A percentile compares a stretch with the other conserved stretches of the same genome.
Evolutionary conservation across 2,329 filamentous ascomycete species (phyloP).

Genomic region (Verticillium nubilum): DNA sequence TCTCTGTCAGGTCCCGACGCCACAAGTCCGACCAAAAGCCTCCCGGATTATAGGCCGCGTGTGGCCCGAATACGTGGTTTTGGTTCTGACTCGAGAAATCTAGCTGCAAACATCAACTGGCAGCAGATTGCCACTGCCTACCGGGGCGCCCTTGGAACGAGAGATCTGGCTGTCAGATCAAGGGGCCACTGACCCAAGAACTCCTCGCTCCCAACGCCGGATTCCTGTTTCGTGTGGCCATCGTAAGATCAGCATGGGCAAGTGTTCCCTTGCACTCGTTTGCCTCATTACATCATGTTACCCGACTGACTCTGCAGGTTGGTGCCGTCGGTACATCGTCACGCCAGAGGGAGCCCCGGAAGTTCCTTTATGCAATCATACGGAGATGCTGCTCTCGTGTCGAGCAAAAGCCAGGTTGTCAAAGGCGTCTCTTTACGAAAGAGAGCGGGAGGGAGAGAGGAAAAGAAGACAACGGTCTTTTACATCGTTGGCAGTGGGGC

Average conservation of each 20-base stretch:
- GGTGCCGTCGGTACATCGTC: too few relatives aligned
- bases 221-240: not conserved
- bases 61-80: conserved; percentile 1
- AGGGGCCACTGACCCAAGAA: too few relatives aligned
- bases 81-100: not conserved
- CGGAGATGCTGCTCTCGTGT: too few relatives aligned
- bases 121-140: not conserved
- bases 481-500: too few relatives aligned
- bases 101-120: not conserved
- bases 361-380: too few relatives aligned
- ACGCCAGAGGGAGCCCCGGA: too few relatives aligned
- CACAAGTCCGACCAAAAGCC: not conserved
- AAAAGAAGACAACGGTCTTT: too few relatives aligned
- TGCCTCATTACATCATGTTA: not conserved
- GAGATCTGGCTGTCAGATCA: not conserved
- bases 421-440: too few relatives aligned
- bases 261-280: not conserved
- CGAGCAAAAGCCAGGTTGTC: too few relatives aligned
- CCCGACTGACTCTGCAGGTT: not conserved
- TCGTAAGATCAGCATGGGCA: not conserved
- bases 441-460: too few relatives aligned
- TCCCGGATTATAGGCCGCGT: conserved; percentile 2
- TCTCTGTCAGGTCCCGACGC: not conserved
- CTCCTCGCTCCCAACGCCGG: too few relatives aligned
- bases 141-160: not conserved